A percentile compares a stretch with the other conserved stretches of the same genome.
These are phyloP conservation scores for Calocybe cyanea DNA, from an alignment of 768 basidiomycete species.

Conservation along the genomic window DNA sequence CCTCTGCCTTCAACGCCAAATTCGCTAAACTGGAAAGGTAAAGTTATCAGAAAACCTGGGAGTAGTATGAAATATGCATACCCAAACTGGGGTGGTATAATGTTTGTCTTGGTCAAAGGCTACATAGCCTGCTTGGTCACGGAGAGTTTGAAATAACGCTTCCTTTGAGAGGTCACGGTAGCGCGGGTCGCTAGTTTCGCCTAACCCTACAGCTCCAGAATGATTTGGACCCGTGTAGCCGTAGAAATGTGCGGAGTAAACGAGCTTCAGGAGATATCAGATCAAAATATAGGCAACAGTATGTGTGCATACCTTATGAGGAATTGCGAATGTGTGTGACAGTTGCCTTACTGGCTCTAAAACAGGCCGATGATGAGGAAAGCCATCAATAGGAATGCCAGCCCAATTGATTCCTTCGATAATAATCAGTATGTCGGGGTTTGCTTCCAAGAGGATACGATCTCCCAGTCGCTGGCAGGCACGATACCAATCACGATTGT, in stretches of 20 bases:
- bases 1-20: slow-evolving; percentile 14
- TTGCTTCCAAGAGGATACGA: slow-evolving; percentile 13
- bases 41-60: not conserved
- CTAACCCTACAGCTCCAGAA: slow-evolving; percentile 14
- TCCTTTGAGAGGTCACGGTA: slow-evolving; percentile 12
- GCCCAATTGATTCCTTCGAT: slow-evolving; percentile 16
- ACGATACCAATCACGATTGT: slow-evolving; percentile 10
- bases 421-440: slow-evolving; percentile 14
- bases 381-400: slow-evolving; percentile 14
- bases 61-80: not conserved
- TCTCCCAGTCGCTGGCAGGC: slow-evolving; percentile 9
- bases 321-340: slow-evolving; percentile 11
- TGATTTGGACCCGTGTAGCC: slow-evolving; percentile 15
- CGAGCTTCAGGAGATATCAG: not conserved
- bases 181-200: slow-evolving; percentile 13
- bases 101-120: slow-evolving; percentile 13
- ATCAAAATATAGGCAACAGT: not conserved
- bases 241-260: slow-evolving; percentile 16
- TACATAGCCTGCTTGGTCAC: slow-evolving; percentile 12
- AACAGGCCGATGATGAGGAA: slow-evolving; percentile 15
- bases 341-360: slow-evolving; percentile 11
- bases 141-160: slow-evolving; percentile 12
- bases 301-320: slow-evolving; percentile 9
- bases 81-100: slow-evolving; percentile 15
- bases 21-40: slow-evolving; percentile 11